Conservation (phyloP, 306 rosid genomes). For the Vigna angularis region DNA sequence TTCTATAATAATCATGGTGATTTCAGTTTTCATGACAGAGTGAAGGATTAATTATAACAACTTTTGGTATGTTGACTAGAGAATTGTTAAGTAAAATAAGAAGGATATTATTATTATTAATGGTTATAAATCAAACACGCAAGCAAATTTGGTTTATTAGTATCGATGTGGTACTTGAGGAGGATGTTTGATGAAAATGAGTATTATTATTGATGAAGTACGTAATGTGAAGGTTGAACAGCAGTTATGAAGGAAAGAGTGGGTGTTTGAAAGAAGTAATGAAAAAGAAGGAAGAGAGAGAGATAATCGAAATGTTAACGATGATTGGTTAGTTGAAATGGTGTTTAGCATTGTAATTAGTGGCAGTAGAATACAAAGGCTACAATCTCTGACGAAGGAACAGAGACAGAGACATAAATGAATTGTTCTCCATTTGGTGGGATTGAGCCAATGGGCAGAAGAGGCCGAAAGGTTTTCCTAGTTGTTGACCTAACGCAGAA, state of each 20-base stretch:
- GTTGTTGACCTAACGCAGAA: conserved; percentile 77
- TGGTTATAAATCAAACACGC: no score
- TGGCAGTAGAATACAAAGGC: no score
- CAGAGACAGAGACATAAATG: conserved; percentile 4
- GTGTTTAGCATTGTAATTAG: background rate
- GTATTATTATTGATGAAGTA: background rate
- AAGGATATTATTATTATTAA: no score
- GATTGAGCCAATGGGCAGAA: conserved; percentile 53
- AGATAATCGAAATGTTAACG: background rate
- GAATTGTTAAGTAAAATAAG: no score
- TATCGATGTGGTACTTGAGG: no score
- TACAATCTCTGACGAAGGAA: background rate
- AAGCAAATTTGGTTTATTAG: background rate
- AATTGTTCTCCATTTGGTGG: conserved; percentile 46
- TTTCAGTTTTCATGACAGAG: no score
- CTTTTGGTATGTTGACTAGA: no score
- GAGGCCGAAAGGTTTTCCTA: conserved; percentile 63
- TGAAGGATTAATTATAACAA: background rate
- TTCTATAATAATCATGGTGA: no score
- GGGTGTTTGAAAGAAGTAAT: no score
- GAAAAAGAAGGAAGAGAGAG: background rate
- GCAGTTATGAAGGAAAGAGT: background rate
- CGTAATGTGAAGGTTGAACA: background rate
- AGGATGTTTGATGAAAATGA: no score
- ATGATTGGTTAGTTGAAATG: no score